Evolutionary conservation across 257 asterid genomes (phyloP).

Genomic region (Ajuga chamaepitys): DNA sequence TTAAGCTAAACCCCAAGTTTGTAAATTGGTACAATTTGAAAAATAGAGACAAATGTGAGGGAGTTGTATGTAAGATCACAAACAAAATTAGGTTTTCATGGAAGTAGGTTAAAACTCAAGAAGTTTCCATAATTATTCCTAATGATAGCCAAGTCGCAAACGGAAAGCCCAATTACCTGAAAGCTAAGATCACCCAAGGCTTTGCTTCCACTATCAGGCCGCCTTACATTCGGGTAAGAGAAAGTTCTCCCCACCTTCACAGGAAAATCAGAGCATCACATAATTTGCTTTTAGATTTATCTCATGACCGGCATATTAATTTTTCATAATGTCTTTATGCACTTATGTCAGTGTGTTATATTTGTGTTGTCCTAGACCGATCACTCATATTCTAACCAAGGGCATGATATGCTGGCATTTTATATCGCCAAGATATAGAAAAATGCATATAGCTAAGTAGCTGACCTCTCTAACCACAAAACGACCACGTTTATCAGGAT

Average conservation of each 20-base stretch:
- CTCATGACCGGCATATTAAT: neutral
- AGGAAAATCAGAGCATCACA: neutral
- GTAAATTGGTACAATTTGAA: neutral
- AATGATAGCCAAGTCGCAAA: neutral
- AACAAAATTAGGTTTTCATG: neutral
- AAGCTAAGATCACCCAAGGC: conserved; percentile 75
- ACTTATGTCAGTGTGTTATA: neutral
- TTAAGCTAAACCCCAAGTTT: neutral
- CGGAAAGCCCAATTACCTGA: conserved; percentile 42
- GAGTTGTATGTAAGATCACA: neutral
- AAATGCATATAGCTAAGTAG: neutral
- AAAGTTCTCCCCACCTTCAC: conserved; percentile 71
- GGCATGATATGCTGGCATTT: neutral
- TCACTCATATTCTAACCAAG: neutral
- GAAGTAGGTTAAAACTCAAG: neutral
- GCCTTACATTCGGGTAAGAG: conserved; percentile 69
- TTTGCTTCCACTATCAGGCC: conserved; percentile 74
- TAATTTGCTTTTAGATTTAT: neutral
- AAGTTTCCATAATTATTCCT: neutral
- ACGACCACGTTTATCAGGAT: conserved; percentile 79
- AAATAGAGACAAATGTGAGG: too few species aligned
- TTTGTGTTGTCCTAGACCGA: neutral
- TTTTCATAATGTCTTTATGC: neutral
- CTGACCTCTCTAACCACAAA: conserved; percentile 78
- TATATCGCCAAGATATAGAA: neutral